Percentiles rank a stretch among this genome's conserved stretches.
Conservation (phyloP, 495 filamentous ascomycete species). For the Rusavskia elegans region DNA sequence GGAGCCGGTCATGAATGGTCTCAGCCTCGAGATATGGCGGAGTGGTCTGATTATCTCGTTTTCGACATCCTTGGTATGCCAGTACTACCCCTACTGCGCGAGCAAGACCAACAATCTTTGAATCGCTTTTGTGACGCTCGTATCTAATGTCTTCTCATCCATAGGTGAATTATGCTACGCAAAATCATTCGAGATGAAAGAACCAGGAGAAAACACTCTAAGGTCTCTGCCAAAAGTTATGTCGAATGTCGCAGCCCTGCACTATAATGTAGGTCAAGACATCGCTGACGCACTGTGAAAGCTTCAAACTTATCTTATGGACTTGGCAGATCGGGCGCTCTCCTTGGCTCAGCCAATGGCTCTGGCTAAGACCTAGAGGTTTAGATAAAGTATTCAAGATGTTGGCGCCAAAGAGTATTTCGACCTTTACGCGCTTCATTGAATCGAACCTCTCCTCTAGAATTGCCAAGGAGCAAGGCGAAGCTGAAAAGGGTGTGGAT, state of each 20-base stretch:
- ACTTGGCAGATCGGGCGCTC: conserved; percentile 1
- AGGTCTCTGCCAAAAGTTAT: conserved; percentile 13
- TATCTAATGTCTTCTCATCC: not conserved
- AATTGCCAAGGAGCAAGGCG: not conserved
- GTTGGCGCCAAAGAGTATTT: not conserved
- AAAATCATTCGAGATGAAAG: conserved; percentile 29
- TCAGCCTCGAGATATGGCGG: conserved; percentile 10
- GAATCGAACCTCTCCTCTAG: not conserved
- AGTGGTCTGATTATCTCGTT: conserved; percentile 10
- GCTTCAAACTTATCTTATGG: not conserved
- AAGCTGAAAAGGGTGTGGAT: not conserved
- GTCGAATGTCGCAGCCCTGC: conserved; percentile 9
- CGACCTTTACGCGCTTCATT: not conserved
- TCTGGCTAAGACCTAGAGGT: conserved; percentile 10
- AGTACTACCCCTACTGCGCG: not conserved
- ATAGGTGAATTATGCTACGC: conserved; percentile 19
- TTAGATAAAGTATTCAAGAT: conserved; percentile 3
- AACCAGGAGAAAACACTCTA: conserved; percentile 14
- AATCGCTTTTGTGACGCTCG: too few species aligned
- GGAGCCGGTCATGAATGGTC: conserved; percentile 10
- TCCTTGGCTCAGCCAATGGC: conserved; percentile 1
- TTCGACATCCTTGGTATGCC: conserved; percentile 17
- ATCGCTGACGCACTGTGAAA: too few species aligned
- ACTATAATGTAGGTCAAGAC: conserved; percentile 10
- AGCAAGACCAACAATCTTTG: too few species aligned